phyloP scores from a whole-genome alignment of 2,329 filamentous ascomycete genomes.

The Colletotrichum somersetense region DNA sequence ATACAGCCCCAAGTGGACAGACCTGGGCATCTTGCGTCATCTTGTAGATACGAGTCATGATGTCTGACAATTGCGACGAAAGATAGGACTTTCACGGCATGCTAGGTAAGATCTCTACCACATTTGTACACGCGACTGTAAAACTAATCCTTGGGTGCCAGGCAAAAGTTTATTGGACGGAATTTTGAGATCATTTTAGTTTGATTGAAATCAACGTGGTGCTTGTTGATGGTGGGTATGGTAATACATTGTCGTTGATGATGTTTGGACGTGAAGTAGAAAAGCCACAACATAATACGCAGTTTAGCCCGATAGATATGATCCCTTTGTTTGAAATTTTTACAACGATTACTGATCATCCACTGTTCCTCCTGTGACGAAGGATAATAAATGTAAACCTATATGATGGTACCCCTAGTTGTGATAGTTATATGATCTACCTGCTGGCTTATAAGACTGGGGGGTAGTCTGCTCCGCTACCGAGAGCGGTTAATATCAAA shows the following conservation, averaged over 20 bases:
- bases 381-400: background rate
- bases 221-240: background rate
- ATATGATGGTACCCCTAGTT: background rate
- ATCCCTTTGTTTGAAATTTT: too few relatives aligned
- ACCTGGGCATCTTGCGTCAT: background rate
- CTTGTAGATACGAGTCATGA: background rate
- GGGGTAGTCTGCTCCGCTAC: background rate
- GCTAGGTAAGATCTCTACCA: background rate
- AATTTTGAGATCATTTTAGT: background rate
- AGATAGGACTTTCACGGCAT: background rate
- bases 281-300: background rate
- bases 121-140: rapidly evolving
- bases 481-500: too few relatives aligned
- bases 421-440: too few relatives aligned
- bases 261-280: background rate
- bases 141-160: background rate
- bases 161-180: background rate
- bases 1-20: background rate
- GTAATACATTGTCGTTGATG: too few relatives aligned
- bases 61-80: background rate
- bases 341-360: too few relatives aligned
- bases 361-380: too few relatives aligned
- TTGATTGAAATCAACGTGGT: background rate
- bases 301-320: too few relatives aligned
- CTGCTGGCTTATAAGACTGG: background rate